Conservation (phyloP, 805 yeast species). For the Zygoascus bituminiphila region DNA sequence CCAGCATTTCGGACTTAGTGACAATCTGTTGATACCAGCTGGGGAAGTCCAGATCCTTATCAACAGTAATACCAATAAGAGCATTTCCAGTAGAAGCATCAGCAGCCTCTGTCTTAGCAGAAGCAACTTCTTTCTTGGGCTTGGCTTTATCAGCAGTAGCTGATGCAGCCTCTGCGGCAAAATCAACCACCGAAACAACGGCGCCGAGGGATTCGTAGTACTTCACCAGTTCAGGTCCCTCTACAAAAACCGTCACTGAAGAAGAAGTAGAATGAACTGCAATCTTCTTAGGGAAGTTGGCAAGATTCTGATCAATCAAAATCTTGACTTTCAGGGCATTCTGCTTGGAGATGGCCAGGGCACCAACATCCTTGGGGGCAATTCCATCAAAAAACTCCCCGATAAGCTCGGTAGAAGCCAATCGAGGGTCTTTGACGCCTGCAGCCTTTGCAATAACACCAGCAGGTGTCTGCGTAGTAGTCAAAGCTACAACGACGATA, state of each 20-base stretch:
- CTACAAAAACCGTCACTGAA: slow-evolving; percentile 30
- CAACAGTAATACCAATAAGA: slow-evolving; percentile 91
- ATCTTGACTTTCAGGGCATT: slow-evolving; percentile 54
- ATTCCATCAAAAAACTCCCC: slow-evolving; percentile 47
- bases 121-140: slow-evolving; percentile 29
- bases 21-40: slow-evolving; percentile 96
- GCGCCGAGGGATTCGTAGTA: slow-evolving; percentile 42
- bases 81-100: slow-evolving; percentile 53
- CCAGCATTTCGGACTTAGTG: slow-evolving; percentile 96
- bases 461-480: slow-evolving; percentile 61
- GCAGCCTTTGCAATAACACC: slow-evolving; percentile 57
- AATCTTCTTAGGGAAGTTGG: slow-evolving; percentile 21
- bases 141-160: slow-evolving; percentile 28
- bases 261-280: slow-evolving; percentile 26
- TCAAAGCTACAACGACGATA: slow-evolving; percentile 68
- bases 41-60: slow-evolving; percentile 85
- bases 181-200: slow-evolving; percentile 33
- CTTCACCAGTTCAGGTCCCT: slow-evolving; percentile 31
- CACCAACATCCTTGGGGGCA: slow-evolving; percentile 36
- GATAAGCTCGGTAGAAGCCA: slow-evolving; percentile 77
- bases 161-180: slow-evolving; percentile 31
- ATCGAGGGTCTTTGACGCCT: slow-evolving; percentile 72
- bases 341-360: slow-evolving; percentile 27
- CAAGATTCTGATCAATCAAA: slow-evolving; percentile 46
- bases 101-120: slow-evolving; percentile 26